phyloP scores from a whole-genome alignment of 306 rosid species.

The Cucumis cinereus region DNA sequence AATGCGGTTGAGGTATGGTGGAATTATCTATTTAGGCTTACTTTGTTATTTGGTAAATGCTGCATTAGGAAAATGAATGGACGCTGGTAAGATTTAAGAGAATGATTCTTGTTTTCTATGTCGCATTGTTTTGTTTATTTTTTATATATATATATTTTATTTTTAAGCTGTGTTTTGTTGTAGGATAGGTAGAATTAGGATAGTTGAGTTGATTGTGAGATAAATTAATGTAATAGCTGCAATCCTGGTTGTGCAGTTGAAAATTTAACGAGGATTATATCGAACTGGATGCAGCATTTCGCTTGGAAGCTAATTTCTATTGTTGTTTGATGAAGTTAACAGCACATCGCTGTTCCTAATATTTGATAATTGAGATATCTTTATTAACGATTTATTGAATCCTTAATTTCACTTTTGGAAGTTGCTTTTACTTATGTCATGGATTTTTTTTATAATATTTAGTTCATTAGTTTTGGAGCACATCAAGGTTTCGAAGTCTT shows the following conservation, averaged over 20 bases:
- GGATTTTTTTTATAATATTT: background rate
- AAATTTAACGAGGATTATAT: background rate
- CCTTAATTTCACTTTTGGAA: background rate
- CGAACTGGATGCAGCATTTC: background rate
- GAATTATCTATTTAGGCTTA: background rate
- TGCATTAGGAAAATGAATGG: background rate
- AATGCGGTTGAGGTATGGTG: constrained; percentile 31
- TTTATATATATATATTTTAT: background rate
- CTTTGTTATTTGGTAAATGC: background rate
- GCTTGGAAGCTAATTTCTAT: background rate
- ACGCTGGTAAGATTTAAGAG: background rate
- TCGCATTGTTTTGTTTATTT: background rate
- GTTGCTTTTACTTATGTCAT: background rate
- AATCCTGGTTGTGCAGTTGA: background rate
- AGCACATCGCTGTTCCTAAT: background rate
- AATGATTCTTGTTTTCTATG: background rate
- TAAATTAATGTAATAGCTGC: background rate
- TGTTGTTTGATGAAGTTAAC: background rate
- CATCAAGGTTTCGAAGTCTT: background rate
- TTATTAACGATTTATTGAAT: background rate
- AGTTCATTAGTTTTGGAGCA: background rate
- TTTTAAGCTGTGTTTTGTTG: background rate
- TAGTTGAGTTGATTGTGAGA: background rate
- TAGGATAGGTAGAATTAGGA: background rate
- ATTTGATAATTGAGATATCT: background rate